Conservation (phyloP, 208 protist species). For the Naegleria fowleri region DNA sequence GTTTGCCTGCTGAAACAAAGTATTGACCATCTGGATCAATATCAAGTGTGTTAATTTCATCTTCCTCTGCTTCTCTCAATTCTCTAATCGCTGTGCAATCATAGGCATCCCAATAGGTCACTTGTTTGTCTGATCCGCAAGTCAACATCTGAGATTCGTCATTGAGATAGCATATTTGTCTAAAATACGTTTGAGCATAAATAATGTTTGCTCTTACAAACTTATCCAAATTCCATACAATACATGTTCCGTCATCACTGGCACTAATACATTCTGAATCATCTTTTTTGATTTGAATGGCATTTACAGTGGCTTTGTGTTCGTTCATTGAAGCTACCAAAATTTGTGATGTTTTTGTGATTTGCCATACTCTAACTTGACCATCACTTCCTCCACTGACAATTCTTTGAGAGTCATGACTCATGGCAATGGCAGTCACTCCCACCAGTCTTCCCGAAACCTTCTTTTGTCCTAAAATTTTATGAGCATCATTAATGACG, state of each 20-base stretch:
- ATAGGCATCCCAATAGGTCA: conserved; percentile 88
- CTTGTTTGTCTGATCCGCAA: conserved; percentile 76
- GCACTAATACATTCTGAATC: conserved; percentile 84
- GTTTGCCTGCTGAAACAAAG: conserved; percentile 78
- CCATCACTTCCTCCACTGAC: conserved; percentile 83
- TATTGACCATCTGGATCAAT: conserved; percentile 70
- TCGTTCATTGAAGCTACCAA: conserved; percentile 88
- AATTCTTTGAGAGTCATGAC: conserved; percentile 59
- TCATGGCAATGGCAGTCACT: conserved; percentile 79
- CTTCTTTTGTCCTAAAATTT: conserved; percentile 63
- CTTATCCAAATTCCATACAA: conserved; percentile 84
- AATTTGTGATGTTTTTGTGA: conserved; percentile 61
- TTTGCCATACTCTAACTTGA: conserved; percentile 78
- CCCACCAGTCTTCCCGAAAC: conserved; percentile 53
- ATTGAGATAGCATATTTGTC: conserved; percentile 69
- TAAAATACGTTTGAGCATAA: conserved; percentile 89
- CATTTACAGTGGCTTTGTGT: conserved; percentile 84
- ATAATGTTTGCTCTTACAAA: conserved; percentile 83
- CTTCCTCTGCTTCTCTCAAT: conserved; percentile 71
- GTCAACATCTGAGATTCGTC: conserved; percentile 90
- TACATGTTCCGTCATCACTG: conserved; percentile 86
- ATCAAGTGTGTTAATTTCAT: conserved; percentile 80
- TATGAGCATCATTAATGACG: conserved; percentile 90
- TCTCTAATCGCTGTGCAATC: conserved; percentile 86
- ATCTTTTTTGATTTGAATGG: conserved; percentile 65